phyloP scores from a whole-genome alignment of 2,329 filamentous ascomycete genomes.

The Colletotrichum sp. region DNA sequence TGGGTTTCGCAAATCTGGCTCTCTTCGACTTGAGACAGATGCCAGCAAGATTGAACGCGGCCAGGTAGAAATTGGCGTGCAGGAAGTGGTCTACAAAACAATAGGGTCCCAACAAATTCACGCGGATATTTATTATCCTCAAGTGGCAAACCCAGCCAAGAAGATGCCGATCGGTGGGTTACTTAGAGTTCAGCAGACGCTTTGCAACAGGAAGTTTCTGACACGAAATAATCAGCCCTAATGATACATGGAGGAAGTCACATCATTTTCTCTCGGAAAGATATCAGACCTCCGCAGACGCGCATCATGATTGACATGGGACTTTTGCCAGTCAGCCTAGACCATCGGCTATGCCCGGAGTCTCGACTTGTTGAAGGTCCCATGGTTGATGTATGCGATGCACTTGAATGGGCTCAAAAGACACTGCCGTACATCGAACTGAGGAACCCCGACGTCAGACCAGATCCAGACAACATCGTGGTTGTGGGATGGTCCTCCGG shows the following conservation, averaged over 20 bases:
- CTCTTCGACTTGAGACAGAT: neutral
- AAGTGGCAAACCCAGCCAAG: neutral
- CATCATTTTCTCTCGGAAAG: slow-evolving; percentile 40
- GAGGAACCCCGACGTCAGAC: slow-evolving; percentile 1
- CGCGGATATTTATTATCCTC: neutral
- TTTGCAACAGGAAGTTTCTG: accelerated
- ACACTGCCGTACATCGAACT: slow-evolving; percentile 33
- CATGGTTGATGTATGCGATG: slow-evolving; percentile 47
- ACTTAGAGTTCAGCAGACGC: neutral
- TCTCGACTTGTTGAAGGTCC: slow-evolving; percentile 47
- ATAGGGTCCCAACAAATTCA: neutral
- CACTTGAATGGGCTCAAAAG: slow-evolving; percentile 41
- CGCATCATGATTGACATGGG: slow-evolving; percentile 38
- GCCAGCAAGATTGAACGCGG: neutral
- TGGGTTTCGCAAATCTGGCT: neutral
- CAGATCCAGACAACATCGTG: slow-evolving; percentile 36
- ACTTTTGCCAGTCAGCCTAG: slow-evolving; percentile 51
- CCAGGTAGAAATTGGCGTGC: neutral
- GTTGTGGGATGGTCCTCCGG: slow-evolving; percentile 54
- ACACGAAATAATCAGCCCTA: slow-evolving; percentile 31
- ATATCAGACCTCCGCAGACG: slow-evolving; percentile 40
- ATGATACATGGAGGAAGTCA: slow-evolving; percentile 51
- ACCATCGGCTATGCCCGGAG: slow-evolving; percentile 56
- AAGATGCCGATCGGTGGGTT: neutral
- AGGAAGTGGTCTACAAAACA: slow-evolving; percentile 1